These are phyloP conservation scores for Papiliotrema laurentii DNA, from an alignment of 1,284 basidiomycete species.

Conservation along the genomic window DNA sequence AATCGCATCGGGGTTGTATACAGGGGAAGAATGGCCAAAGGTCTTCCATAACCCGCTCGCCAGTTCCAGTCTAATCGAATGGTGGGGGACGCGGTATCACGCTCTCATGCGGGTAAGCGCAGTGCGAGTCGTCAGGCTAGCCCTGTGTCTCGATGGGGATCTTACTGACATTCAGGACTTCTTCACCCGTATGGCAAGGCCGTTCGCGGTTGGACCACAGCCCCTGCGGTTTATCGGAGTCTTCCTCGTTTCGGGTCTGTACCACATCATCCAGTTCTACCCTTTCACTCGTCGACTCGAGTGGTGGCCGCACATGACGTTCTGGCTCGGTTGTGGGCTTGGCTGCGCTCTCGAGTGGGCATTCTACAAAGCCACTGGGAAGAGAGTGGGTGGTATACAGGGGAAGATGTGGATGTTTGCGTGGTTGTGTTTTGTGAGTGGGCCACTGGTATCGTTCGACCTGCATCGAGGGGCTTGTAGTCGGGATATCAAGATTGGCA, in stretches of 20 bases:
- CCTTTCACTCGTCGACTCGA: neutral
- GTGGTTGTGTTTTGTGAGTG: conserved; percentile 1
- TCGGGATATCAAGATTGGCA: too few species aligned
- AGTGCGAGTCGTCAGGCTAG: neutral
- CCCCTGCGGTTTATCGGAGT: neutral
- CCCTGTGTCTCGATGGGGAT: neutral
- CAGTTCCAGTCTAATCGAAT: conserved; percentile 1
- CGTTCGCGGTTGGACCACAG: neutral
- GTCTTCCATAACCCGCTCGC: neutral
- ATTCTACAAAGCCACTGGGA: conserved; percentile 1
- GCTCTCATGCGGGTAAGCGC: conserved; percentile 1
- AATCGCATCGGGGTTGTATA: neutral
- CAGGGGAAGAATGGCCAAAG: conserved; percentile 2
- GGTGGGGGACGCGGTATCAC: conserved; percentile 6
- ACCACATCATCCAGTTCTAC: conserved; percentile 2
- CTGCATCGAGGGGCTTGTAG: neutral
- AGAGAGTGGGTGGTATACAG: neutral
- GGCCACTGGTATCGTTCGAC: neutral
- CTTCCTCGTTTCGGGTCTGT: conserved; percentile 1
- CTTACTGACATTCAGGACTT: neutral
- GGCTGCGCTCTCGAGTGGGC: conserved; percentile 3
- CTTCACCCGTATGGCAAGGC: neutral
- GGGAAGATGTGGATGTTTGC: conserved; percentile 1
- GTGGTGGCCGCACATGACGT: neutral
- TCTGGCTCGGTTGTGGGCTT: conserved; percentile 3